These are phyloP conservation scores for Coccomyxa subellipsoidea DNA, from an alignment of 163 green algal species.

Conservation along the genomic window DNA sequence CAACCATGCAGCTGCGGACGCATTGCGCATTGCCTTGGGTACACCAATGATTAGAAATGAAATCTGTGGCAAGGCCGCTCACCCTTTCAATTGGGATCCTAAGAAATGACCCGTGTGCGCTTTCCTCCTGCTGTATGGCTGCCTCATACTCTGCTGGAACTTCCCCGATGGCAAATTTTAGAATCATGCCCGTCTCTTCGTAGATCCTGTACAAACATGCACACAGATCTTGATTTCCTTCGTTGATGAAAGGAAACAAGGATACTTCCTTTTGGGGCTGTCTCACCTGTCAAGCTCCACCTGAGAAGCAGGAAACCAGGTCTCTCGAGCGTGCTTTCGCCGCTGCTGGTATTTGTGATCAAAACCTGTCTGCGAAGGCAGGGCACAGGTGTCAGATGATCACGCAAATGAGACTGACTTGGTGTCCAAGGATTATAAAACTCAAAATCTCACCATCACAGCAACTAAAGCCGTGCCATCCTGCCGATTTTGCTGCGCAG, in stretches of 20 bases:
- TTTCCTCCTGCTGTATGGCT: slow-evolving; percentile 2
- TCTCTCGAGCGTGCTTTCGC: slow-evolving; percentile 2
- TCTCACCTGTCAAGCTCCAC: slow-evolving; percentile 2
- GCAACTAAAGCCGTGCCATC: not conserved
- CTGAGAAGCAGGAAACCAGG: slow-evolving; percentile 2
- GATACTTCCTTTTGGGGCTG: not conserved
- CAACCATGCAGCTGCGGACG: not conserved
- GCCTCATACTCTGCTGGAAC: not conserved
- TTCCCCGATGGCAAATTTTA: slow-evolving; percentile 8
- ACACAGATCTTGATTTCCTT: not conserved
- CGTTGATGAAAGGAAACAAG: not conserved
- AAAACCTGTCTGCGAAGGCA: slow-evolving; percentile 2
- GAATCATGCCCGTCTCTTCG: slow-evolving; percentile 9
- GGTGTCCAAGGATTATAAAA: not conserved
- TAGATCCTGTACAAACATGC: slow-evolving; percentile 6
- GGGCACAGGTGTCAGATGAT: too few relatives aligned
- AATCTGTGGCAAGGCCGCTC: too few relatives aligned
- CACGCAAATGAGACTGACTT: not conserved
- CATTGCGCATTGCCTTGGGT: too few relatives aligned
- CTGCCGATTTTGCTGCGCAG: slow-evolving; percentile 1
- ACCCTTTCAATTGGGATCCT: not conserved
- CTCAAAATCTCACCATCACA: not conserved
- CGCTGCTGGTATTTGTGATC: slow-evolving; percentile 3
- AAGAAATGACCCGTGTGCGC: not conserved
- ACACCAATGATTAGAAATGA: too few relatives aligned